phyloP scores from a whole-genome alignment of 2,329 filamentous ascomycete species.

The Diplocarpon rosae region DNA sequence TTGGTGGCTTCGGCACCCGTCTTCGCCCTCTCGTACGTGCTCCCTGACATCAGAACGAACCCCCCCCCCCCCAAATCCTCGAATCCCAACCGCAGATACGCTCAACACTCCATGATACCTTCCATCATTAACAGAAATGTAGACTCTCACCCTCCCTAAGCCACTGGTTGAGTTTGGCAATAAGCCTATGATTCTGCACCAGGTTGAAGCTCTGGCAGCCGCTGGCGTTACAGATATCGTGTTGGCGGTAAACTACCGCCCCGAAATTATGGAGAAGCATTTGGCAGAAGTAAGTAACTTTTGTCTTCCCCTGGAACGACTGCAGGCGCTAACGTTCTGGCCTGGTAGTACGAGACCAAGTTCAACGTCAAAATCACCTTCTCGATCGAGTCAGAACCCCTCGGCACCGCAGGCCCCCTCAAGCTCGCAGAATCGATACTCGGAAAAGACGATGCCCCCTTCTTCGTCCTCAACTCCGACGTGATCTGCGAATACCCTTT shows the following conservation, averaged over 20 bases:
- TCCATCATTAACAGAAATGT: constrained; percentile 18
- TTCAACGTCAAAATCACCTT: constrained; percentile 95
- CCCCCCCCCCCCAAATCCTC: constrained; percentile 11
- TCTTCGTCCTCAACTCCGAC: constrained; percentile 98
- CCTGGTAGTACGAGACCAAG: constrained; percentile 68
- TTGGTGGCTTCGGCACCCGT: constrained; percentile 97
- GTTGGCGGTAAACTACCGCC: constrained; percentile 95
- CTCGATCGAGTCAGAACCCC: constrained; percentile 89
- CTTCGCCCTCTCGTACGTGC: constrained; percentile 80
- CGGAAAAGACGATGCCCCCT: constrained; percentile 84
- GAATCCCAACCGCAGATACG: constrained; percentile 10
- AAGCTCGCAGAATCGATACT: constrained; percentile 92
- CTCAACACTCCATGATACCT: constrained; percentile 18
- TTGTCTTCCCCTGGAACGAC: not conserved
- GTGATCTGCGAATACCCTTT: constrained; percentile 98
- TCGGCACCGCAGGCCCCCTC: constrained; percentile 88
- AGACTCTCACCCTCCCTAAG: constrained; percentile 96
- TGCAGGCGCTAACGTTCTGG: constrained; percentile 11
- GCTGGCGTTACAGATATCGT: constrained; percentile 97
- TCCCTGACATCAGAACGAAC: constrained; percentile 12
- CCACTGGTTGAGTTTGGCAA: constrained; percentile 97
- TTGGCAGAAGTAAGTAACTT: constrained; percentile 63
- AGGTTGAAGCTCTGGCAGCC: constrained; percentile 87
- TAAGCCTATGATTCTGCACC: constrained; percentile 98
- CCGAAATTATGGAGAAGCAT: constrained; percentile 92